Conservation (phyloP, 345 rosid genomes). For the Rhizophora mangle region DNA sequence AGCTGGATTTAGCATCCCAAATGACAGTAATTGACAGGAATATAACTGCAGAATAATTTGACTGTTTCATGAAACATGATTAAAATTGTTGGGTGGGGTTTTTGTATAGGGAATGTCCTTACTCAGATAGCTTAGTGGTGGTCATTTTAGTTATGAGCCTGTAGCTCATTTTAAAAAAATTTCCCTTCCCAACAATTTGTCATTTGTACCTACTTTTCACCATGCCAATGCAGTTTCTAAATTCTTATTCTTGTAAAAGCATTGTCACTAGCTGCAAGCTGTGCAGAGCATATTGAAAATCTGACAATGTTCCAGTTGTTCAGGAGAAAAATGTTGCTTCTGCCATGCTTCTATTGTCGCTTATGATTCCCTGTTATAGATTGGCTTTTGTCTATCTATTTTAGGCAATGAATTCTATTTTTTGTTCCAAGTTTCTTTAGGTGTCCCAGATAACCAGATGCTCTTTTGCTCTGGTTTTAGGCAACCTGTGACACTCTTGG, state of each 20-base stretch:
- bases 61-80: constrained; percentile 21
- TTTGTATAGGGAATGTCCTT: constrained; percentile 41
- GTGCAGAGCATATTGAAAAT: constrained; percentile 17
- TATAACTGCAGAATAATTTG: constrained; percentile 24
- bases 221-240: constrained; percentile 22
- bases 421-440: neutral
- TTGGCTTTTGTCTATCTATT: too few relatives aligned
- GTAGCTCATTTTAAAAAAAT: constrained; percentile 23
- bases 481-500: neutral
- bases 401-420: too few relatives aligned
- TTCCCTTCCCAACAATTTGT: constrained; percentile 13
- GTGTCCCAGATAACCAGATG: neutral
- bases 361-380: neutral
- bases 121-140: constrained; percentile 26
- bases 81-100: constrained; percentile 16
- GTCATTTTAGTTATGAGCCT: constrained; percentile 23
- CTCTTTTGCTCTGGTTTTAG: neutral
- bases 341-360: neutral
- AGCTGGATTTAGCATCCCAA: constrained; percentile 29
- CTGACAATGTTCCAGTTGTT: neutral
- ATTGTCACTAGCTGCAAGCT: constrained; percentile 18
- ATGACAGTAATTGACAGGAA: constrained; percentile 8
- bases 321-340: neutral
- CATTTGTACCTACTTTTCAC: constrained; percentile 26
- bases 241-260: constrained; percentile 31